Evolutionary conservation across 495 filamentous ascomycete species (phyloP).

Genomic region (Xylaria acuta): DNA sequence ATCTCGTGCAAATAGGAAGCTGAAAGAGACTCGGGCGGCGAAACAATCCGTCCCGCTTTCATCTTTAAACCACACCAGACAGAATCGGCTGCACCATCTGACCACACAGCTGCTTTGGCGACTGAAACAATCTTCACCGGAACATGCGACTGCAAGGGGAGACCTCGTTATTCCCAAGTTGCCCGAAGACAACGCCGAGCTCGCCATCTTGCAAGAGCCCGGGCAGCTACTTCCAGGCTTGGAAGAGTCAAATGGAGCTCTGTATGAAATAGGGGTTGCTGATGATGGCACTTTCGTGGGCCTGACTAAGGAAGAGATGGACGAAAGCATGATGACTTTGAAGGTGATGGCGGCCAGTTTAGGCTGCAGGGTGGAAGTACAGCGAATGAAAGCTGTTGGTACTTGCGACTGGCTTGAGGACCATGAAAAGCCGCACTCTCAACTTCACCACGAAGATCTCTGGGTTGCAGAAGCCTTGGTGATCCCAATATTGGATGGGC

Average conservation of each 20-base stretch:
- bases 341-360: constrained; percentile 89
- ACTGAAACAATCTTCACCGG: constrained; percentile 90
- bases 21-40: constrained; percentile 64
- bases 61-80: constrained; percentile 66
- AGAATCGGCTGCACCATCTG: constrained; percentile 84
- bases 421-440: constrained; percentile 29
- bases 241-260: constrained; percentile 88
- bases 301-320: constrained; percentile 86
- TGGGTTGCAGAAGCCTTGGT: constrained; percentile 85
- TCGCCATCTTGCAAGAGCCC: constrained; percentile 62
- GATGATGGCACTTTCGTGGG: constrained; percentile 94
- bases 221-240: constrained; percentile 76
- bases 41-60: constrained; percentile 43
- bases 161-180: constrained; percentile 75
- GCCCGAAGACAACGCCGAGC: constrained; percentile 63
- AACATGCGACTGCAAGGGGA: constrained; percentile 73
- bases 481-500: constrained; percentile 45
- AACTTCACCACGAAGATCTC: constrained; percentile 60
- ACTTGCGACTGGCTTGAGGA: constrained; percentile 77
- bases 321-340: constrained; percentile 84
- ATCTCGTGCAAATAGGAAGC: constrained; percentile 65
- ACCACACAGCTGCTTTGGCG: constrained; percentile 96
- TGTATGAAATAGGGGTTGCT: constrained; percentile 96
- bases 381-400: constrained; percentile 84
- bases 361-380: constrained; percentile 84